Evolutionary conservation across 208 protist genomes (phyloP).

Genomic region (Crithidia expoeki): DNA sequence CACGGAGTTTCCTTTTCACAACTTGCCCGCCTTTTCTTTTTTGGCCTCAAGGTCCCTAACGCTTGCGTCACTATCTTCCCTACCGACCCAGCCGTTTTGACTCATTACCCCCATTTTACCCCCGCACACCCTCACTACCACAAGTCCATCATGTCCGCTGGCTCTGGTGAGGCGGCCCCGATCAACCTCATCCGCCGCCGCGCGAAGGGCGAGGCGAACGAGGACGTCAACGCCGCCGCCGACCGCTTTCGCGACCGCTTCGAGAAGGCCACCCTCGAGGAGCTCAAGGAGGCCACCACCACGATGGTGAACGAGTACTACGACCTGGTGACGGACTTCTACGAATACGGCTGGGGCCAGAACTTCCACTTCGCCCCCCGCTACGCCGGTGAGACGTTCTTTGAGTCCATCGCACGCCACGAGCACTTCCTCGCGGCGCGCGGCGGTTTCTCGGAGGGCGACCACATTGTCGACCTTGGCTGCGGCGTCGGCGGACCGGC

Average conservation of each 20-base stretch:
- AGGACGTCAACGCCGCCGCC: slow-evolving; percentile 65
- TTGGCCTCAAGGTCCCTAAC: no score
- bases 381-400: slow-evolving; percentile 88
- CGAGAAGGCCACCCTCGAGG: slow-evolving; percentile 62
- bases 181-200: slow-evolving; percentile 70
- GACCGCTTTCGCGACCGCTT: slow-evolving; percentile 85
- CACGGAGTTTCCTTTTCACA: no score
- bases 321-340: slow-evolving; percentile 97
- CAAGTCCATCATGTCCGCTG: slow-evolving; percentile 55
- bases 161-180: slow-evolving; percentile 46
- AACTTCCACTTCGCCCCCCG: slow-evolving; percentile 95
- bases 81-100: not conserved
- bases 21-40: no score
- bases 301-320: slow-evolving; percentile 96
- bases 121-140: not conserved
- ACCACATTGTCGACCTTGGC: slow-evolving; percentile 92
- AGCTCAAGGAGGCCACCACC: slow-evolving; percentile 76
- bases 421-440: slow-evolving; percentile 94
- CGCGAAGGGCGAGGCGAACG: slow-evolving; percentile 49
- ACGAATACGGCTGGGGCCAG: slow-evolving; percentile 97
- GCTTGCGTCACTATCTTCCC: no score
- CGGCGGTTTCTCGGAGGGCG: slow-evolving; percentile 85
- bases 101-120: not conserved
- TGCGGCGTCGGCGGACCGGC: slow-evolving; percentile 97
- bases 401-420: slow-evolving; percentile 93